These are phyloP conservation scores for Diaporthe sp. DNA, from an alignment of 2,329 filamentous ascomycete genomes.

Conservation along the genomic window DNA sequence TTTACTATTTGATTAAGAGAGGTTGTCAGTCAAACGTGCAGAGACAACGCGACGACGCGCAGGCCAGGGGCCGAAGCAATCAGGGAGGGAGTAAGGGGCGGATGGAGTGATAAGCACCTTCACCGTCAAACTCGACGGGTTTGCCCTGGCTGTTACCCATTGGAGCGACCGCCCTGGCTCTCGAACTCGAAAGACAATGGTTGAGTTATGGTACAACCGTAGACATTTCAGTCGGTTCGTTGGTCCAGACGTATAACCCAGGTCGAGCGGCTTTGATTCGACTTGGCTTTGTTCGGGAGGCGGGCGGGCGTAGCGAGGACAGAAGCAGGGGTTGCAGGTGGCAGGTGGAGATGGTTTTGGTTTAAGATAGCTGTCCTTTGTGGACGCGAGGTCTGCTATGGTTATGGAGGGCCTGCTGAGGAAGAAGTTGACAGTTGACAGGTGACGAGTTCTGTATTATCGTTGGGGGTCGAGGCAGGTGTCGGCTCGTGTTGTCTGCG, in stretches of 20 bases:
- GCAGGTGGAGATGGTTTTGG: constrained; percentile 24
- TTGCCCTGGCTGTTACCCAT: constrained; percentile 99
- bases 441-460: background rate
- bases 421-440: constrained; percentile 19
- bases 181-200: constrained; percentile 36
- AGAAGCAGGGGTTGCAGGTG: constrained; percentile 21
- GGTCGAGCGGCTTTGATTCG: constrained; percentile 36
- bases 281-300: constrained; percentile 34
- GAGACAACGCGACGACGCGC: constrained; percentile 39
- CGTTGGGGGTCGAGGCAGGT: constrained; percentile 28
- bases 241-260: constrained; percentile 29
- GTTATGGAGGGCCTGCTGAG: background rate
- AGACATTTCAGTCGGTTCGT: constrained; percentile 34
- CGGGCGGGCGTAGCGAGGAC: constrained; percentile 10
- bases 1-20: constrained; percentile 74
- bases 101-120: constrained; percentile 74
- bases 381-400: constrained; percentile 1
- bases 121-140: constrained; percentile 90
- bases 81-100: background rate
- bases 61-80: constrained; percentile 21
- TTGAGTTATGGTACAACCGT: constrained; percentile 34
- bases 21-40: constrained; percentile 30
- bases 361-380: constrained; percentile 28
- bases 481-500: constrained; percentile 33
- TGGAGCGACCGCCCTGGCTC: constrained; percentile 42